Conservation (phyloP, 2,329 filamentous ascomycete genomes). For the Raffaelea ambrosiae region DNA sequence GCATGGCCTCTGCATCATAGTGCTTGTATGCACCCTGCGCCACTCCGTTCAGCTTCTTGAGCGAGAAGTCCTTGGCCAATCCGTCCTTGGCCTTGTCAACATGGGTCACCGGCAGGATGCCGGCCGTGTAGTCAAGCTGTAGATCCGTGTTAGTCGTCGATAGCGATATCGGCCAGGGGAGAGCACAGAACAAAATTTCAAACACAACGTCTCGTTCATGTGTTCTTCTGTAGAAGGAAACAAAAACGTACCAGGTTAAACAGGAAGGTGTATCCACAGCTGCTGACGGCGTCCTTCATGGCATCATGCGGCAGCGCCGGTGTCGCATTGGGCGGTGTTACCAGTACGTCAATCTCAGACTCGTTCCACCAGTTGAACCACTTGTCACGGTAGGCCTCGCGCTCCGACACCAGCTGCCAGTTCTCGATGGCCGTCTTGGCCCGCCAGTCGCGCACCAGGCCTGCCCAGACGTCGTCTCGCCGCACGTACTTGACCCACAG, state of each 20-base stretch:
- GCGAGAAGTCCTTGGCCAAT: constrained; percentile 51
- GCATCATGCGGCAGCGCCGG: constrained; percentile 79
- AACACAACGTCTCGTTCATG: not conserved
- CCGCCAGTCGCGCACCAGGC: constrained; percentile 63
- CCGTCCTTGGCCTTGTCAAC: constrained; percentile 64
- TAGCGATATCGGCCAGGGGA: constrained; percentile 2
- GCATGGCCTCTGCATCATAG: constrained; percentile 77
- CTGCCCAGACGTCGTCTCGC: constrained; percentile 69
- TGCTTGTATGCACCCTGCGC: constrained; percentile 76
- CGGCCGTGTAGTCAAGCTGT: constrained; percentile 75
- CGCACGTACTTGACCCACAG: constrained; percentile 81
- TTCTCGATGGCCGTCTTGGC: constrained; percentile 68
- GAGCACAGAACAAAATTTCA: not conserved
- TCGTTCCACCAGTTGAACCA: constrained; percentile 85
- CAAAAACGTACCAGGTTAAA: constrained; percentile 66
- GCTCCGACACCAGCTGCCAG: constrained; percentile 69
- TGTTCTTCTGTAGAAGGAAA: not conserved
- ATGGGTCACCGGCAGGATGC: constrained; percentile 76
- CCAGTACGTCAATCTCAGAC: constrained; percentile 64
- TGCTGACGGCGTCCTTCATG: constrained; percentile 78
- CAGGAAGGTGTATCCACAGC: constrained; percentile 87
- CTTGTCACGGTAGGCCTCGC: constrained; percentile 66
- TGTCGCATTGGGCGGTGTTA: constrained; percentile 82
- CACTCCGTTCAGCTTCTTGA: constrained; percentile 65
- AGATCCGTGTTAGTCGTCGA: constrained; percentile 2